phyloP scores from a whole-genome alignment of 2,329 filamentous ascomycete species.

The Gnomoniopsis sp. region DNA sequence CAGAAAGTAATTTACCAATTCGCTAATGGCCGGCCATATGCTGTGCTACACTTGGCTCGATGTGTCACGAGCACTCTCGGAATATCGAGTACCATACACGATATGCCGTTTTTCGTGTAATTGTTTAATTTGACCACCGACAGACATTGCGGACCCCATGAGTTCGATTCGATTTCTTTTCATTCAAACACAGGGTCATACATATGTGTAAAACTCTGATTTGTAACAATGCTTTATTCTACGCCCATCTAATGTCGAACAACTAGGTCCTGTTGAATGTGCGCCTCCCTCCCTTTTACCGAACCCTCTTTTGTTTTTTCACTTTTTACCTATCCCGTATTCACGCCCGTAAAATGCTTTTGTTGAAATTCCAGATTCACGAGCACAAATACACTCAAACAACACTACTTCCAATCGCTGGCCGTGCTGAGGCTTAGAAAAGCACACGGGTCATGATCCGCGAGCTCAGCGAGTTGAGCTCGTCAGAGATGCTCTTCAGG shows the following conservation, averaged over 20 bases:
- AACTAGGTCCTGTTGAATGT: slow-evolving; percentile 15
- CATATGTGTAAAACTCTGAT: background rate
- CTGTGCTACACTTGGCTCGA: background rate
- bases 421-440: slow-evolving; percentile 1
- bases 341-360: slow-evolving; percentile 1
- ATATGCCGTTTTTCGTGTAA: background rate
- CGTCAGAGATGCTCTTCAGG: slow-evolving; percentile 82
- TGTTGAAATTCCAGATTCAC: background rate
- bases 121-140: background rate
- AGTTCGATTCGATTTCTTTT: no score
- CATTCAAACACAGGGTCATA: no score
- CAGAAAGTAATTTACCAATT: no score
- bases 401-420: background rate
- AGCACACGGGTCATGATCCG: slow-evolving; percentile 36
- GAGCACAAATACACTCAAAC: background rate
- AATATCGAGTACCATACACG: background rate
- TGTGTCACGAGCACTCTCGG: background rate
- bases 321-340: background rate
- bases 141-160: no score
- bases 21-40: background rate
- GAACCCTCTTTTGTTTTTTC: background rate
- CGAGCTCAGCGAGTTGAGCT: slow-evolving; percentile 77
- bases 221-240: background rate
- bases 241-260: background rate
- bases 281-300: background rate